Evolutionary conservation across 1,284 basidiomycete species (phyloP), one percentile per base, ranked within the genome.

Genomic region (Ustilago trichophora): DNA sequence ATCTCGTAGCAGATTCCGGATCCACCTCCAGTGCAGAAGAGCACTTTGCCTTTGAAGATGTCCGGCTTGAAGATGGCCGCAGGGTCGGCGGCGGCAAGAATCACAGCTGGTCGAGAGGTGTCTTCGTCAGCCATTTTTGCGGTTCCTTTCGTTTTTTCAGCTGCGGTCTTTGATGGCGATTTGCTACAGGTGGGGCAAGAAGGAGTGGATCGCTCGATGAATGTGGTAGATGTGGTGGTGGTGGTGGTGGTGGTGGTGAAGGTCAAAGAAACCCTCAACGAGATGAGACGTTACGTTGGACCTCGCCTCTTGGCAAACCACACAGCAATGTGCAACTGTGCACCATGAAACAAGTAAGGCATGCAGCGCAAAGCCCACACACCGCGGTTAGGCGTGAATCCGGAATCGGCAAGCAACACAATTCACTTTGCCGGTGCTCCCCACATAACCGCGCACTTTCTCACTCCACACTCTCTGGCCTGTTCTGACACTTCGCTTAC

Each of bases 41-140:
- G 85, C 12, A 97, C 93, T 82, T 94, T 96, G 73, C 91, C 92
- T 71, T 88, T 87, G 87, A 96, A 96, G 33, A 96, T 85, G 74
- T 91, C 89, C 4, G 85, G 79, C 72, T 87, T 88, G 85, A 95
- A 96, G 21, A 75, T 54, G 31, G 48, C 48, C 24, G 42, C 38
- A 9, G 73, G 53, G 26, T 69, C 56, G 8, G 66, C 66, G 19
- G 66, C 46, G n/a, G 59, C 34, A 3, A 64, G 56, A 13, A 51
- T 37, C 13, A 69, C 60, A 3, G 66, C 43, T 0, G 65, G 35
- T 26, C 60, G 48, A 4, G 52, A 34, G 6, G 47, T 59, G 48
- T 48, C 51, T 51, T 55, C 21, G 12, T 51, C 34, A 48, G 49
- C 24, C 15, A 21, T 7, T 22, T 22, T 19, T 7, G 29, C 47